phyloP scores from a whole-genome alignment of 208 protist species.

The Acanthamoeba royreba region DNA sequence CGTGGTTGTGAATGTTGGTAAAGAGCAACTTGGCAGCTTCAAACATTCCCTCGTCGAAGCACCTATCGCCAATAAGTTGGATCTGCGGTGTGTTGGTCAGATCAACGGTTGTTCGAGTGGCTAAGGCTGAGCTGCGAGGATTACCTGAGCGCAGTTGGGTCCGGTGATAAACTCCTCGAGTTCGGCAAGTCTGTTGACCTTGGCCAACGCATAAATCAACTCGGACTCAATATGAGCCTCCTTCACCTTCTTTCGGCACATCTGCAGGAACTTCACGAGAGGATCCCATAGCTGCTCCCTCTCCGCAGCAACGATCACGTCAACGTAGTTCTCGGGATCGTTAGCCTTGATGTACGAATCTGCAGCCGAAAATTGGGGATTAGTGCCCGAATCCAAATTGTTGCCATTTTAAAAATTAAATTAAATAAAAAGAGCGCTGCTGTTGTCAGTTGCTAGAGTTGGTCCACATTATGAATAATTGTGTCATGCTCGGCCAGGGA shows the following conservation, averaged over 20 bases:
- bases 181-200: conserved; percentile 91
- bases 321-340: conserved; percentile 76
- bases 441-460: not conserved
- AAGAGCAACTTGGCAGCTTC: conserved; percentile 98
- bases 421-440: not conserved
- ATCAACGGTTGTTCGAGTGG: not conserved
- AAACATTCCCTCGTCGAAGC: conserved; percentile 95
- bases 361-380: not conserved
- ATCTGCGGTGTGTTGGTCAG: conserved; percentile 79
- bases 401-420: not conserved
- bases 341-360: conserved; percentile 97
- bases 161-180: conserved; percentile 98
- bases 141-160: conserved; percentile 91
- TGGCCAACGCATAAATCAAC: conserved; percentile 96
- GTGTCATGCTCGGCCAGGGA: conserved; percentile 36
- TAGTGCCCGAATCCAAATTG: not conserved
- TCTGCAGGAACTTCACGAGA: conserved; percentile 98
- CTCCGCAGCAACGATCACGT: conserved; percentile 92
- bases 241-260: conserved; percentile 92
- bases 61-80: conserved; percentile 94
- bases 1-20: conserved; percentile 94
- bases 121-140: not conserved
- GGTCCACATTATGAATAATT: not conserved
- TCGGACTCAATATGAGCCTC: conserved; percentile 96
- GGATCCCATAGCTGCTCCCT: conserved; percentile 89